Evolutionary conservation across 2,329 filamentous ascomycete genomes (phyloP), one percentile per base, ranked within the genome.

Genomic region (Phialophora expanda): DNA sequence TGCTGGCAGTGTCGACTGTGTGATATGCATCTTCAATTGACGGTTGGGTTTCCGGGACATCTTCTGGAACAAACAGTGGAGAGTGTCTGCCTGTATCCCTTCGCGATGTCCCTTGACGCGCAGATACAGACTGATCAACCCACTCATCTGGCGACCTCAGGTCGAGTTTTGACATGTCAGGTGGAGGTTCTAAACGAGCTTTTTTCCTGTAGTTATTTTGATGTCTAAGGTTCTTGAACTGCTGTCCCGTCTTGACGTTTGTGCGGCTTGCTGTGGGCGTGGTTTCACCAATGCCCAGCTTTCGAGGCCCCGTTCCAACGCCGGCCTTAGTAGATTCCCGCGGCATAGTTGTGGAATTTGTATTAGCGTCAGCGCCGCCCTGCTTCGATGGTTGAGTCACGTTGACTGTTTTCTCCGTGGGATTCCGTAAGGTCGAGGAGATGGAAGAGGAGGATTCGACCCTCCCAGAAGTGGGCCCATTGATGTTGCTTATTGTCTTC

Each of bases 211-310:
- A 64, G n/a, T 69, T 69, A 48, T 72, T 71, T 59, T 62, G 53
- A 32, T 72, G 66, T 28, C 55, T 63, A n/a, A 69, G 24, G 59
- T 57, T 72, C 34, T 58, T 66, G 64, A 70, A 70, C 26, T 53
- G 62, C 54, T 67, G 28, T 6, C 69, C 69, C 17, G 60, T 48
- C 20, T 46, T 58, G 41, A 44, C 20, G 3, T 65, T 26, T 48
- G 38, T 12, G 28, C 17, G 22, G 41, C 48, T 32, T 17, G 59
- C 24, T 2, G 28, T 34, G 17, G 32, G 11, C 8, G 38, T 12
- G 20, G 17, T 11, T 12, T 61, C 24, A n/a, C 14, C 9, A 14
- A 4, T 12, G 17, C 53, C 34, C n/a, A 20, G 26, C 28, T 55
- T 55, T 34, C 53, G 24, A 8, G 28, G n/a, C 3, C 14, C 11